Base-by-base conservation (phyloP, 371 early-diverging fungal genomes). In the Mucor irregularis region DNA sequence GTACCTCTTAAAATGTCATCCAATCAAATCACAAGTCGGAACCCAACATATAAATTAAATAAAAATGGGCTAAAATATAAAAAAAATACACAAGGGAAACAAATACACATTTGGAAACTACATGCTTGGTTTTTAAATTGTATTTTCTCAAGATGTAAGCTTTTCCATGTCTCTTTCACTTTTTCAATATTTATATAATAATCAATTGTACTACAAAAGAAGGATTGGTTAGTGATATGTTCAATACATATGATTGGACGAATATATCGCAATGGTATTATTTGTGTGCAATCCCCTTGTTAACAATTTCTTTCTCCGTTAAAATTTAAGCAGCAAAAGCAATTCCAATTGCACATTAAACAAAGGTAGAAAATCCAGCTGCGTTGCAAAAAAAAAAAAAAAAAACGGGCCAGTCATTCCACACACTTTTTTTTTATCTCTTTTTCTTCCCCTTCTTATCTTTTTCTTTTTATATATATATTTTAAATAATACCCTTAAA, bases 271-370 rank as follows among this genome's bases (percentile, higher is more conserved):
- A 38, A 53, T 45, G 16, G 24, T 17, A 25, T 26, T 22, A 30
- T 31, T 13, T 24, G 17, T 35, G 4, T 35, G 13, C 28, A 24
- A 22, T 40, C 61, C 60, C 61, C 54, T 60, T 59, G 53, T 42
- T 46, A 48, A 33, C 50, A 38, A 40, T 34, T 59, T 53, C 33
- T 13, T 47, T 48, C 61, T 60, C 61, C 61, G 61, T 35, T 31
- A 30, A 44, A 54, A 29, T n/a, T n/a, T n/a, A n/a, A n/a, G n/a
- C n/a, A n/a, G n/a, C n/a, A n/a, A n/a, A n/a, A n/a, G n/a, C n/a
- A n/a, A n/a, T n/a, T n/a, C n/a, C n/a, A n/a, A n/a, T n/a, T n/a
- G n/a, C n/a, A n/a, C n/a, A n/a, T n/a, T n/a, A n/a, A n/a, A n/a
- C n/a, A n/a, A n/a, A n/a, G n/a, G n/a, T n/a, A n/a, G n/a, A n/a